phyloP scores from a whole-genome alignment of 2,329 filamentous ascomycete genomes.

The Truncatella angustata region DNA sequence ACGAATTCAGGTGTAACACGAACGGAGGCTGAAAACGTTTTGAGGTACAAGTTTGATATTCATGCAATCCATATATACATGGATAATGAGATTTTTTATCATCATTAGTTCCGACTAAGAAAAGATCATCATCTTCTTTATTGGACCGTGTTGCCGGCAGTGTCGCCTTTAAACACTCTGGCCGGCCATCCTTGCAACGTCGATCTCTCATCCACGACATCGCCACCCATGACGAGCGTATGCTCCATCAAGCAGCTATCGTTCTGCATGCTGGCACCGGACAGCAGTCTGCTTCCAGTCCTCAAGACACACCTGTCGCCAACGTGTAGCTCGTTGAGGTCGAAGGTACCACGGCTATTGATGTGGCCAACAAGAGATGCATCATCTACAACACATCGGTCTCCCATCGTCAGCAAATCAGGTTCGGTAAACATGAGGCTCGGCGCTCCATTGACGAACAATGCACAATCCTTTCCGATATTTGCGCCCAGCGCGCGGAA shows the following conservation, averaged over 20 bases:
- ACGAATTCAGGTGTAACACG: not conserved
- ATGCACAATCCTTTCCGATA: constrained; percentile 53
- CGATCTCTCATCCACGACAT: constrained; percentile 47
- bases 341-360: constrained; percentile 55
- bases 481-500: constrained; percentile 52
- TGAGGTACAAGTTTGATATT: not conserved
- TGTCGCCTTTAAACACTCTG: constrained; percentile 22
- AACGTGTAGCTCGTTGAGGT: constrained; percentile 49
- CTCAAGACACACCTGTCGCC: constrained; percentile 51
- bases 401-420: constrained; percentile 51
- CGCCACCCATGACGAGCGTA: constrained; percentile 55
- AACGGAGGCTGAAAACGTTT: not conserved
- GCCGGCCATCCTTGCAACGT: constrained; percentile 58
- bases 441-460: constrained; percentile 52
- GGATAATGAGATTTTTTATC: not conserved
- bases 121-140: not conserved
- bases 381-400: constrained; percentile 53
- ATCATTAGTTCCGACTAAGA: constrained; percentile 1
- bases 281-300: constrained; percentile 49
- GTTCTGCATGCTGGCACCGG: constrained; percentile 50
- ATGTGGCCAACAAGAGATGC: constrained; percentile 55
- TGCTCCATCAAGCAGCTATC: constrained; percentile 56
- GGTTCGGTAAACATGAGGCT: constrained; percentile 57
- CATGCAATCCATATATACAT: not conserved
- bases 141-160: not conserved